Percentiles rank a stretch among this genome's conserved stretches.
phyloP scores from a whole-genome alignment of 1,139 yeast genomes.

The Starmera stellimalicola region DNA sequence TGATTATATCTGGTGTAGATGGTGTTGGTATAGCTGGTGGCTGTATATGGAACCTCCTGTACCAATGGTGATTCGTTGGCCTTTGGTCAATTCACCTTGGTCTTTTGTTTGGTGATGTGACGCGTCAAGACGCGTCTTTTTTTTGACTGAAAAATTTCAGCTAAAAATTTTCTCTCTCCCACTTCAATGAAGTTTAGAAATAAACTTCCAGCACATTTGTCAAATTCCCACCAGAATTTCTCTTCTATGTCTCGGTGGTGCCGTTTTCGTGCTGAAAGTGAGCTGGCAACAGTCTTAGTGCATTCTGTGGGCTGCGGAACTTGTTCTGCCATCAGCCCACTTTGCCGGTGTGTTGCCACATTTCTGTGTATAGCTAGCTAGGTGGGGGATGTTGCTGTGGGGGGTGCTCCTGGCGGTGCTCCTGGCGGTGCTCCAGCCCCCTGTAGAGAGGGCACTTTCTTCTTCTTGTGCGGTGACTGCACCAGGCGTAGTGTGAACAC shows the following conservation, averaged over 20 bases:
- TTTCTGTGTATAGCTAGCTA: neutral
- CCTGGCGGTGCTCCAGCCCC: too few relatives aligned
- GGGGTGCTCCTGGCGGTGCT: too few relatives aligned
- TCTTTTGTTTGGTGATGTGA: too few relatives aligned
- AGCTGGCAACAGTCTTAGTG: conserved; percentile 15
- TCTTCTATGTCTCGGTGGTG: conserved; percentile 20
- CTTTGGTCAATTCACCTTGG: too few relatives aligned
- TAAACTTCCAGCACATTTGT: conserved; percentile 21
- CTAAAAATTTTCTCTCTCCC: too few relatives aligned
- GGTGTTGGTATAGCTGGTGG: too few relatives aligned
- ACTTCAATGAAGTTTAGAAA: too few relatives aligned
- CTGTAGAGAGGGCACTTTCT: too few relatives aligned
- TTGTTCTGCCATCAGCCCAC: conserved; percentile 1
- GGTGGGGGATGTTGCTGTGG: neutral
- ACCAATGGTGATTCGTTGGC: too few relatives aligned
- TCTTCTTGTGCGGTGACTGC: neutral
- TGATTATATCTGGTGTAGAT: neutral
- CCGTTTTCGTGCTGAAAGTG: conserved; percentile 20
- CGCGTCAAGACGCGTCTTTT: too few relatives aligned
- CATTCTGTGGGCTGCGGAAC: conserved; percentile 5
- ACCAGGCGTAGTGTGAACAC: conserved; percentile 5
- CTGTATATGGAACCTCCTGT: too few relatives aligned
- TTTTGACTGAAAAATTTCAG: too few relatives aligned
- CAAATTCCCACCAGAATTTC: conserved; percentile 20
- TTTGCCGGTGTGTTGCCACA: conserved; percentile 21